A percentile compares a stretch with the other conserved stretches of the same genome.
Evolutionary conservation across 768 basidiomycete species (phyloP).

Genomic region (Pleurotus cornucopiae): DNA sequence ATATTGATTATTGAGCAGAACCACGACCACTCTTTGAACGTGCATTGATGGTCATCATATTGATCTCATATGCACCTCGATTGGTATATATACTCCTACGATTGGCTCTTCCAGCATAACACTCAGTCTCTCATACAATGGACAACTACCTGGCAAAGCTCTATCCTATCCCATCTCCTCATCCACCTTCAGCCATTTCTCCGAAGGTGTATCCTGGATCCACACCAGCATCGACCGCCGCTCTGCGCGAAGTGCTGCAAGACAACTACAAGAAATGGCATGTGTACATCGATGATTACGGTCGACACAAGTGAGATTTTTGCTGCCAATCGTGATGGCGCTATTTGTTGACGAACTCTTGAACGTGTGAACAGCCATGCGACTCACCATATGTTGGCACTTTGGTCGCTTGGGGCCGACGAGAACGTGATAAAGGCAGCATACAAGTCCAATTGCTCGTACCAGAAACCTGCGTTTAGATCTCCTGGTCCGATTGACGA

Average conservation of each 20-base stretch:
- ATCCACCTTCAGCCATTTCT: constrained; percentile 18
- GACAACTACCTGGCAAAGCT: constrained; percentile 4
- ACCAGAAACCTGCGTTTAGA: constrained; percentile 31
- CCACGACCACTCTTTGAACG: too few relatives aligned
- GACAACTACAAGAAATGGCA: constrained; percentile 54
- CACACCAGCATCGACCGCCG: constrained; percentile 30
- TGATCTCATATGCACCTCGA: too few relatives aligned
- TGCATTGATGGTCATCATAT: too few relatives aligned
- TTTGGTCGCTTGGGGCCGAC: constrained; percentile 58
- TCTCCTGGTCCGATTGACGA: constrained; percentile 43
- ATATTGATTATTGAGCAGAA: too few relatives aligned
- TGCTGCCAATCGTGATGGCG: constrained; percentile 15
- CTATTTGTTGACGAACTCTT: constrained; percentile 21
- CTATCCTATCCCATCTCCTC: constrained; percentile 15
- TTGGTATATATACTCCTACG: neutral
- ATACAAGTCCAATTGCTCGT: constrained; percentile 31
- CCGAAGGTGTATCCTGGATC: constrained; percentile 31
- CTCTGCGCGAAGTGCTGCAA: constrained; percentile 35
- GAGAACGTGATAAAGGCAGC: constrained; percentile 30
- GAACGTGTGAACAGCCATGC: constrained; percentile 34
- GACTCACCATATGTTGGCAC: constrained; percentile 52
- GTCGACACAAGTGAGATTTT: constrained; percentile 31
- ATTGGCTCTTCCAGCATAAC: neutral
- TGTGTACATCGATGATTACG: constrained; percentile 43
- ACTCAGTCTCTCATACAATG: neutral